Evolutionary conservation across 768 basidiomycete genomes (phyloP).

Genomic region (Cytidiella melzeri): DNA sequence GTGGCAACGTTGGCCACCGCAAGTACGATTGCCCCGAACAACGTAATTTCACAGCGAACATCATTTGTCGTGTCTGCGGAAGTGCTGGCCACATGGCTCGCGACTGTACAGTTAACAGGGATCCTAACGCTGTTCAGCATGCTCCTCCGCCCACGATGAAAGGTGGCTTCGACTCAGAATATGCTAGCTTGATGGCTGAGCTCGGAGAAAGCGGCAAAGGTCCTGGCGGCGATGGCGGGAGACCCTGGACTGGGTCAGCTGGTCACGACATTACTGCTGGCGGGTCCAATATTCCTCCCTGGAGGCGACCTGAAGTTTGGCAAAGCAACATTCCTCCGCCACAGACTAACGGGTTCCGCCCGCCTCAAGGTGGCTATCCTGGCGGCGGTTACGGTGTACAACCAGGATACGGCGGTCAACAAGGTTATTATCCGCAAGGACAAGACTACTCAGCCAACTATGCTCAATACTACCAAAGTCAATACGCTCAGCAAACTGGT

Average conservation of each 20-base stretch:
- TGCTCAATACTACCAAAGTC: conserved; percentile 83
- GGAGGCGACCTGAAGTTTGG: conserved; percentile 90
- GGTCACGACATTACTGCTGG: conserved; percentile 47
- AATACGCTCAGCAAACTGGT: conserved; percentile 69
- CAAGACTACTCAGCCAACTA: conserved; percentile 75
- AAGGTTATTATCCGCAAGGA: conserved; percentile 39
- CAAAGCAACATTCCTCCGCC: conserved; percentile 39
- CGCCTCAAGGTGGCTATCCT: conserved; percentile 40
- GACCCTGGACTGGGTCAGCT: conserved; percentile 64
- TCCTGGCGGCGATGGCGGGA: conserved; percentile 45
- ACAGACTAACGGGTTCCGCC: conserved; percentile 57
- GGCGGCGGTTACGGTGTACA: conserved; percentile 12
- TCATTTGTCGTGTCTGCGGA: conserved; percentile 98
- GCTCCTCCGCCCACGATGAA: conserved; percentile 44
- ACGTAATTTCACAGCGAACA: conserved; percentile 97
- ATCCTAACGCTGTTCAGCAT: conserved; percentile 57
- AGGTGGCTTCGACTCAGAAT: conserved; percentile 94
- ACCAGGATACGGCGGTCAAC: conserved; percentile 25
- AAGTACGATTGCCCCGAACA: conserved; percentile 99
- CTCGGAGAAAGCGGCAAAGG: conserved; percentile 78
- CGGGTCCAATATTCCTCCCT: conserved; percentile 80
- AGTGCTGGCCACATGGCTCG: conserved; percentile 99
- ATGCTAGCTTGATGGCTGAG: conserved; percentile 96
- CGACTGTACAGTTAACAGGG: conserved; percentile 92
- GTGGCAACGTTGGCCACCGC: conserved; percentile 89